phyloP scores from a whole-genome alignment of 768 basidiomycete species.

The Amanita exitialis region DNA sequence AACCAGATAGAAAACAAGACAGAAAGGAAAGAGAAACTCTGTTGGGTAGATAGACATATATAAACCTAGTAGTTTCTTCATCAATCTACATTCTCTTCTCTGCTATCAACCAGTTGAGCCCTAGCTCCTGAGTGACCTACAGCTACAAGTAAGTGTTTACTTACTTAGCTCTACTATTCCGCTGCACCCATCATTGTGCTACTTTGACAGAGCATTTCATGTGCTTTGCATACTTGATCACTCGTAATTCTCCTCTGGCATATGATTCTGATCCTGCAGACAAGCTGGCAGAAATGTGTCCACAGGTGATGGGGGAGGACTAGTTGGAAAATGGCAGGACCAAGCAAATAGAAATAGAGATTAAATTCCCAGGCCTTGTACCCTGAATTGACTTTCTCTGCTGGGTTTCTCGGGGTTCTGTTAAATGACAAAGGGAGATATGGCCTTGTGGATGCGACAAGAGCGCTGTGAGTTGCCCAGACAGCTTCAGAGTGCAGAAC shows the following conservation, averaged over 20 bases:
- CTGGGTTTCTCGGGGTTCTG: slow-evolving; percentile 19
- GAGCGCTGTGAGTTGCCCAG: slow-evolving; percentile 4
- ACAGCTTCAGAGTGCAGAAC: not conserved
- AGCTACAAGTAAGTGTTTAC: too few relatives aligned
- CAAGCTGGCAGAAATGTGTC: slow-evolving; percentile 16
- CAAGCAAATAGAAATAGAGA: slow-evolving; percentile 18
- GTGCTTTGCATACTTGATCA: slow-evolving; percentile 10
- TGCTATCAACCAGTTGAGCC: too few relatives aligned
- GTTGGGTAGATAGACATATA: too few relatives aligned
- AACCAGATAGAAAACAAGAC: too few relatives aligned
- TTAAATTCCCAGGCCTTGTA: slow-evolving; percentile 21
- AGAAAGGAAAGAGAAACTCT: too few relatives aligned
- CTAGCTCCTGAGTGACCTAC: too few relatives aligned
- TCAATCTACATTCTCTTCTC: too few relatives aligned
- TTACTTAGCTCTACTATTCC: too few relatives aligned
- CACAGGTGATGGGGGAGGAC: too few relatives aligned
- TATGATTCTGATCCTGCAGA: slow-evolving; percentile 14
- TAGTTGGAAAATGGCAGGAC: slow-evolving; percentile 15
- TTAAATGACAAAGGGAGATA: slow-evolving; percentile 15
- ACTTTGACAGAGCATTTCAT: too few relatives aligned
- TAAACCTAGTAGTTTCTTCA: too few relatives aligned
- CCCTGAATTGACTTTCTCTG: slow-evolving; percentile 19
- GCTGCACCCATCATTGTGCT: too few relatives aligned
- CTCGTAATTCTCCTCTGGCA: slow-evolving; percentile 11
- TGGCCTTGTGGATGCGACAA: slow-evolving; percentile 4